Evolutionary conservation across 139 green algal genomes (phyloP).

Genomic region (Parachlorella kessleri): DNA sequence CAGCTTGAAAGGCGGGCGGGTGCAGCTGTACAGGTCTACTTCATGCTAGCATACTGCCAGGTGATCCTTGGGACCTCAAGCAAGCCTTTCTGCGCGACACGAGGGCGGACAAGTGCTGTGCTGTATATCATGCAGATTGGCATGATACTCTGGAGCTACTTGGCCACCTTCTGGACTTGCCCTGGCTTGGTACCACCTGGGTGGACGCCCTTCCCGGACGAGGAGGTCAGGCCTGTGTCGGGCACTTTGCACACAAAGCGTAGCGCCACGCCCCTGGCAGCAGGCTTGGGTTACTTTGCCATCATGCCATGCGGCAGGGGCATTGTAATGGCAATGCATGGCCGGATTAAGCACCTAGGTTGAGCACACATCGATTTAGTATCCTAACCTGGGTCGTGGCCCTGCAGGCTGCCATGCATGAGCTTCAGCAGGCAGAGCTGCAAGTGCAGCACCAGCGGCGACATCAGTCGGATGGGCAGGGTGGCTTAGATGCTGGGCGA

Average conservation of each 20-base stretch:
- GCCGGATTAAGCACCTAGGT: background rate
- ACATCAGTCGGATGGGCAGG: background rate
- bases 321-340: background rate
- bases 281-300: too few relatives aligned
- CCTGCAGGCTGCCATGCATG: conserved; percentile 16
- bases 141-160: conserved; percentile 94
- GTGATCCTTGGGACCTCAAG: too few relatives aligned
- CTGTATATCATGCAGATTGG: conserved; percentile 50
- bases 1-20: too few relatives aligned
- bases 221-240: conserved; percentile 68
- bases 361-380: background rate
- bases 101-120: too few relatives aligned
- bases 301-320: background rate
- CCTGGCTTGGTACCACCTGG: conserved; percentile 83
- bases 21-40: too few relatives aligned
- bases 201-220: conserved; percentile 87
- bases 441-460: conserved; percentile 8
- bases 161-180: conserved; percentile 79
- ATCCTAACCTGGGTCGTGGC: background rate
- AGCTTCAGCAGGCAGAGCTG: conserved; percentile 12
- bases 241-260: too few relatives aligned
- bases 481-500: background rate
- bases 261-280: too few relatives aligned
- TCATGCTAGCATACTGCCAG: too few relatives aligned
- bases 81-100: too few relatives aligned